phyloP scores from a whole-genome alignment of 1,284 basidiomycete species.

The Irpex lacteus region DNA sequence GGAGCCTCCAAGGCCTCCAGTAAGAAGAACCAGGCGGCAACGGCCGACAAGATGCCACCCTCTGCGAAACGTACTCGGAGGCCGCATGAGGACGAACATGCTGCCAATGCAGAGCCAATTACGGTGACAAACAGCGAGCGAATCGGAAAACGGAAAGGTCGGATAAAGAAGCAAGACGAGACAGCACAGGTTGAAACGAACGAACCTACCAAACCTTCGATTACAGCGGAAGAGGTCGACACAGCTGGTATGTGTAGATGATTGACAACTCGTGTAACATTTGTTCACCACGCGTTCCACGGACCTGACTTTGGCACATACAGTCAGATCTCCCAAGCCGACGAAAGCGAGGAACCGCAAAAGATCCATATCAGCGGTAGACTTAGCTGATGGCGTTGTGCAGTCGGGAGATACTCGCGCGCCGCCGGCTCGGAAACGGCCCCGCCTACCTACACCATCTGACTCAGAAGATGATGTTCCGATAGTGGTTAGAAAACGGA shows the following conservation, averaged over 20 bases:
- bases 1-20: no score
- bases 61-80: neutral
- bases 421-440: constrained; percentile 5
- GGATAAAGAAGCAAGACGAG: neutral
- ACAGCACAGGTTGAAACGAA: neutral
- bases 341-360: neutral
- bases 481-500: neutral
- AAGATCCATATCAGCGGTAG: neutral
- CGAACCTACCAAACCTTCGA: no score
- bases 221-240: neutral
- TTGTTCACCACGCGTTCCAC: neutral
- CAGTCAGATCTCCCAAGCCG: no score
- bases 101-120: neutral
- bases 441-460: constrained; percentile 9
- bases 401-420: neutral
- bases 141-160: neutral
- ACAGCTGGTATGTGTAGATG: neutral
- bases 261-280: no score
- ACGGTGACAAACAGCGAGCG: neutral
- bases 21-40: no score
- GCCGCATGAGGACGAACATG: neutral
- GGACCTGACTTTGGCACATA: neutral
- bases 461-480: constrained; percentile 13
- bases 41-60: no score
- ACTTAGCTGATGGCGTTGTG: neutral